Conservation (phyloP, 2,329 filamentous ascomycete species). For the Beauveria sp. region DNA sequence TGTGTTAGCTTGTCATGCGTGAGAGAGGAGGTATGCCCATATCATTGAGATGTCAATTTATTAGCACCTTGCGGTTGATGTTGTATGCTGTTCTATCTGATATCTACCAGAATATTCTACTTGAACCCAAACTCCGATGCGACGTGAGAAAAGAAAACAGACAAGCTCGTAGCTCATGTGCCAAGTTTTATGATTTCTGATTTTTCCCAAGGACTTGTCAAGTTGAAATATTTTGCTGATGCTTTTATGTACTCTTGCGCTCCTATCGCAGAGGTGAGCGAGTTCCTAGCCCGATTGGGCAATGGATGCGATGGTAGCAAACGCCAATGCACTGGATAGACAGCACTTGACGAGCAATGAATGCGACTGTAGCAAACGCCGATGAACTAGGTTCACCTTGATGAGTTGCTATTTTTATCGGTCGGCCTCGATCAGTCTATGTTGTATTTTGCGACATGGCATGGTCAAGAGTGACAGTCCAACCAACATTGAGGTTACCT, state of each 20-base stretch:
- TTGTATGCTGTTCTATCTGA: not conserved
- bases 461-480: too few relatives aligned
- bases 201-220: not conserved
- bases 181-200: too few relatives aligned
- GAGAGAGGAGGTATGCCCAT: too few relatives aligned
- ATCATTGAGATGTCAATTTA: not conserved
- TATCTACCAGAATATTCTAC: not conserved
- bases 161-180: conserved; percentile 10
- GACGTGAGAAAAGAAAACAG: conserved; percentile 6
- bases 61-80: not conserved
- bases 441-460: too few relatives aligned
- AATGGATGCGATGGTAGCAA: not conserved
- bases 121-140: not conserved
- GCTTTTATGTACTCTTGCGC: not conserved
- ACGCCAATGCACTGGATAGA: not conserved
- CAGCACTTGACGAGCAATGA: too few relatives aligned
- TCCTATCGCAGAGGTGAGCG: too few relatives aligned
- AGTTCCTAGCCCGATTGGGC: not conserved
- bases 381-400: not conserved
- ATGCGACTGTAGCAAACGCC: too few relatives aligned
- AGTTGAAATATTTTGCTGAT: not conserved
- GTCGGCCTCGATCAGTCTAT: too few relatives aligned
- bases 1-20: too few relatives aligned
- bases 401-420: not conserved
- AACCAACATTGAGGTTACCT: too few relatives aligned